phyloP scores from a whole-genome alignment of 2,329 filamentous ascomycete genomes.

The Ploettnerulaceae sp. region DNA sequence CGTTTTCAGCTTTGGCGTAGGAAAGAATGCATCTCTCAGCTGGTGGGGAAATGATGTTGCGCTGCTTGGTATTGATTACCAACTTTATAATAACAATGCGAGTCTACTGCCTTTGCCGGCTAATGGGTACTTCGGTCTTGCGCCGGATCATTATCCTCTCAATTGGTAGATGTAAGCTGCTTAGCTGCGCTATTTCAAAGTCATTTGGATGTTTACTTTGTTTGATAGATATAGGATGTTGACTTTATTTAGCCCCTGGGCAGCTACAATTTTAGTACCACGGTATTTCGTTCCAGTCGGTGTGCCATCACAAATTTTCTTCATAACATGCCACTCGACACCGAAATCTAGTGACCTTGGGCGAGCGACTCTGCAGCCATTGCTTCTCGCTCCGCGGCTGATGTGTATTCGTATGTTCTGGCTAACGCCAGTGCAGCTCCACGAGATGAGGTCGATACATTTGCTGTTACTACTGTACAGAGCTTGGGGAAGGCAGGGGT shows the following conservation, averaged over 20 bases:
- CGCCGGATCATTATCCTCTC: constrained; percentile 7
- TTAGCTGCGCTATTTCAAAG: too few relatives aligned
- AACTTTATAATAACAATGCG: constrained; percentile 13
- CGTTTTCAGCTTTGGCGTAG: constrained; percentile 10
- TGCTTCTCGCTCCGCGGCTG: constrained; percentile 33
- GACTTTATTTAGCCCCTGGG: too few relatives aligned
- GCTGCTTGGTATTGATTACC: constrained; percentile 2
- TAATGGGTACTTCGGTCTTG: constrained; percentile 11
- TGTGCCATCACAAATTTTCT: too few relatives aligned
- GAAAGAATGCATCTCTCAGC: not conserved
- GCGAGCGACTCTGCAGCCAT: constrained; percentile 20
- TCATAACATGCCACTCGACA: too few relatives aligned
- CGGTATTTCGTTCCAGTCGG: too few relatives aligned
- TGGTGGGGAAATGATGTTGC: constrained; percentile 16
- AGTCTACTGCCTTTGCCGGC: constrained; percentile 7
- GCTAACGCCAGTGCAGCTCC: constrained; percentile 37
- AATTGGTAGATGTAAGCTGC: constrained; percentile 6
- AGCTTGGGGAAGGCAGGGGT: constrained; percentile 23
- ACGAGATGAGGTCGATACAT: constrained; percentile 28
- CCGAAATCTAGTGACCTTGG: too few relatives aligned
- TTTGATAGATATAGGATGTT: too few relatives aligned
- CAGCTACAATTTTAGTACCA: too few relatives aligned
- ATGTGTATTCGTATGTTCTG: constrained; percentile 36
- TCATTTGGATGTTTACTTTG: too few relatives aligned
- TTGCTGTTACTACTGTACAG: constrained; percentile 26